Evolutionary conservation across 2,329 filamentous ascomycete species (phyloP), one percentile per base, ranked within the genome.

Genomic region (Nigrospora sphaerica): DNA sequence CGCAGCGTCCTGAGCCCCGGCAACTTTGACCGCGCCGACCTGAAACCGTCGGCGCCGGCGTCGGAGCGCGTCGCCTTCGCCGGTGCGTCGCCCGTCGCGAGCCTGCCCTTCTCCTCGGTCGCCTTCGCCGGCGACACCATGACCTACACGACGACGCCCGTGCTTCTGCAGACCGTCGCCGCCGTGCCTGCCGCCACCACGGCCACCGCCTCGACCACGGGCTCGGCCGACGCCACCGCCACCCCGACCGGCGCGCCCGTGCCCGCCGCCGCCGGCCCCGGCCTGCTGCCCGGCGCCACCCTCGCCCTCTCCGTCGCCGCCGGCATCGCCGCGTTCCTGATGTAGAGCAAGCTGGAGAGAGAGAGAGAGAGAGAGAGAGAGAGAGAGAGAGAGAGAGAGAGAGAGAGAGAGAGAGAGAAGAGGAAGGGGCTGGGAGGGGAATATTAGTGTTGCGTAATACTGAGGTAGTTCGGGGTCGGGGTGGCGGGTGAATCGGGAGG

Each of bases 61-160:
- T 39, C 51, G 2, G 57, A 62, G 6, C 52, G 60, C 3, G 43
- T 62, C 1, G 58, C 60, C 7, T 62, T 62, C 23, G 49, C 56
- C 12, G 42, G 42, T 5, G 60, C 60, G 4, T 51, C 56, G 5
- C 17, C 57, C 0, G 56, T 60, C 7, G 56, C 56, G 7, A 44
- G 47, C 43, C 53, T 62, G 1, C 58, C 60, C 2, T 61, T 62
- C 45, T 56, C 58, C 0, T 52, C 42, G 35, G 46, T 60, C 13
- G 52, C 53, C 12, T 62, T 57, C 33, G 49, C 33, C 1, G 49
- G 46, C 1, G 59, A 62, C 9, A 44, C 38, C 1, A 51, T 52
- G 12, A 51, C 52, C 2, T 62, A 62, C 45, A 60, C 56, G 0
- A 61, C 60, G 0, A 49, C 47, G 32, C 60, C 60, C 1, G 49